A percentile compares a stretch with the other conserved stretches of the same genome.
These are phyloP conservation scores for Jacaranda mimosifolia DNA, from an alignment of 257 asterid species.

Conservation along the genomic window DNA sequence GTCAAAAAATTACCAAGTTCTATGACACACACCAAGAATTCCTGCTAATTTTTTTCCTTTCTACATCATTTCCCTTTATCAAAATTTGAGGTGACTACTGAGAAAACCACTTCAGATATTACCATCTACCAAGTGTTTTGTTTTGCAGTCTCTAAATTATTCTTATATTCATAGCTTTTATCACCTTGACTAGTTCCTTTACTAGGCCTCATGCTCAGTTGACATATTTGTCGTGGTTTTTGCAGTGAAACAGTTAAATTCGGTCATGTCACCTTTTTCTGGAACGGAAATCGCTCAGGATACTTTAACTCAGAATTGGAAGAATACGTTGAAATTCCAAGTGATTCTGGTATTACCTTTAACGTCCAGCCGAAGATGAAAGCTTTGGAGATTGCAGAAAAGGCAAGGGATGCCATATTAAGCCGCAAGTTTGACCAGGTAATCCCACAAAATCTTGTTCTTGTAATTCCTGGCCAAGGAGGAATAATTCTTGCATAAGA, in stretches of 20 bases:
- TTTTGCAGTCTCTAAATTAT: not conserved
- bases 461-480: not conserved
- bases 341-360: slow-evolving; percentile 90
- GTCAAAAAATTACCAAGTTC: not conserved
- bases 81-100: too few species aligned
- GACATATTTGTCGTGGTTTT: slow-evolving; percentile 9
- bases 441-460: slow-evolving; percentile 23
- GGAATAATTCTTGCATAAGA: not conserved
- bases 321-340: slow-evolving; percentile 92
- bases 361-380: slow-evolving; percentile 96
- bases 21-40: not conserved
- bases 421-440: slow-evolving; percentile 94
- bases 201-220: not conserved
- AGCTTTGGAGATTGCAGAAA: slow-evolving; percentile 92
- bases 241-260: slow-evolving; percentile 96
- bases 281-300: slow-evolving; percentile 99
- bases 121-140: not conserved
- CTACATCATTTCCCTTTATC: too few species aligned
- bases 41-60: not conserved
- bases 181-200: not conserved
- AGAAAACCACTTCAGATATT: too few species aligned
- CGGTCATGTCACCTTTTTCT: slow-evolving; percentile 96
- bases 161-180: slow-evolving; percentile 1
- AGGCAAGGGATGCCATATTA: slow-evolving; percentile 93
- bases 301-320: slow-evolving; percentile 78